These are phyloP conservation scores for Mycena filopes DNA, from an alignment of 768 basidiomycete genomes.

Conservation along the genomic window DNA sequence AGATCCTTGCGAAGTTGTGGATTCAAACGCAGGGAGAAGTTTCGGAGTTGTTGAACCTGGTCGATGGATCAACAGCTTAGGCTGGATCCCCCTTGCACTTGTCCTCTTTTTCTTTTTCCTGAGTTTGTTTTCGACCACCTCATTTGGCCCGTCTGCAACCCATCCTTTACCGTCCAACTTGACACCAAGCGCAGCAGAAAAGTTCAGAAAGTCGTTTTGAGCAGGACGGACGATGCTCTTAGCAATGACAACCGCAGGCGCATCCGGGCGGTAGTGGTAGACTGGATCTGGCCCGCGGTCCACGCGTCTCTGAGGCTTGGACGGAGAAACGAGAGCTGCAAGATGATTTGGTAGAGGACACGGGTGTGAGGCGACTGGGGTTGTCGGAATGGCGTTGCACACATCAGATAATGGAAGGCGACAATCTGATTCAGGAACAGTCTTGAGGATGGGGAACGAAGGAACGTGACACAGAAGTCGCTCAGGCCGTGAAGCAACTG, in stretches of 20 bases:
- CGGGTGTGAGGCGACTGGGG: background rate
- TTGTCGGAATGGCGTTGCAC: slow-evolving; percentile 15
- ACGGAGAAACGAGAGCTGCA: slow-evolving; percentile 18
- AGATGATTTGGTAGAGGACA: slow-evolving; percentile 1
- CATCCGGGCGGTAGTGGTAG: slow-evolving; percentile 7
- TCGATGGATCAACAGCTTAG: background rate
- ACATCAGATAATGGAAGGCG: slow-evolving; percentile 18
- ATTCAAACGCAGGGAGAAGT: slow-evolving; percentile 13
- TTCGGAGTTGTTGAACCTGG: background rate
- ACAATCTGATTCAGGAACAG: background rate
- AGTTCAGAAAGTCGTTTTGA: slow-evolving; percentile 24
- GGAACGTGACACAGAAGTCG: background rate
- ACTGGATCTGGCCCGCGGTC: slow-evolving; percentile 16
- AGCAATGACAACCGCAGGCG: slow-evolving; percentile 13
- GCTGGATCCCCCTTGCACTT: background rate
- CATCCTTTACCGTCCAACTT: slow-evolving; percentile 17
- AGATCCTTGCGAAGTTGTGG: background rate
- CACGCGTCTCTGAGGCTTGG: slow-evolving; percentile 16
- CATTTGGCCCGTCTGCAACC: slow-evolving; percentile 7
- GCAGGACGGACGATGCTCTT: slow-evolving; percentile 15
- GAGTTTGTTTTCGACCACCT: slow-evolving; percentile 1
- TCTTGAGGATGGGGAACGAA: background rate
- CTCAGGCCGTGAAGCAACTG: background rate
- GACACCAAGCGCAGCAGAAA: slow-evolving; percentile 4
- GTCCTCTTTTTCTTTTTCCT: slow-evolving; percentile 20